Evolutionary conservation across 2,329 filamentous ascomycete species (phyloP).

Genomic region (Teratosphaeria destructans): DNA sequence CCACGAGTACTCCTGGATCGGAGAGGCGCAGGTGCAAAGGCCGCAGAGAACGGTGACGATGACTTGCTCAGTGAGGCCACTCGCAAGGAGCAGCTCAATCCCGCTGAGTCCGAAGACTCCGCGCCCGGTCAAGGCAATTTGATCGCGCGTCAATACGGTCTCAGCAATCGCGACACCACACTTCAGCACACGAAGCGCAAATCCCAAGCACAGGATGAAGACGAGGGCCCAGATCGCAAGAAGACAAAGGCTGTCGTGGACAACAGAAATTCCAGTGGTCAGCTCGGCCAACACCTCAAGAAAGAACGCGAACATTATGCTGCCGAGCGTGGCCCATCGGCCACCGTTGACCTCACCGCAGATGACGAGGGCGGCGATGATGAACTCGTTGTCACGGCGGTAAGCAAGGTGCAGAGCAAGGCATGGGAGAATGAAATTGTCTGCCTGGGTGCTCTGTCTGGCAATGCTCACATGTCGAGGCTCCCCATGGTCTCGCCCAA

Average conservation of each 20-base stretch:
- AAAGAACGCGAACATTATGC: conserved; percentile 43
- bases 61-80: not conserved
- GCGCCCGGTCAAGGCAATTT: conserved; percentile 45
- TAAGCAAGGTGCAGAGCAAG: conserved; percentile 1
- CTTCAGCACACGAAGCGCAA: conserved; percentile 55
- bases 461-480: conserved; percentile 12
- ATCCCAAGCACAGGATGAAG: conserved; percentile 27
- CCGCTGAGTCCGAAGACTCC: not conserved
- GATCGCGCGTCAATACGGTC: conserved; percentile 66
- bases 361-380: conserved; percentile 27
- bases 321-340: conserved; percentile 15
- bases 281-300: conserved; percentile 57
- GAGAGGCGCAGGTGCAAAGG: conserved; percentile 7
- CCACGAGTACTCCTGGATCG: conserved; percentile 15
- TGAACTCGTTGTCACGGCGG: conserved; percentile 8
- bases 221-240: conserved; percentile 24
- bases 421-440: conserved; percentile 13
- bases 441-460: conserved; percentile 16
- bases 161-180: conserved; percentile 53
- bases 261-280: conserved; percentile 41
- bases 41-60: not conserved
- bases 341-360: conserved; percentile 41
- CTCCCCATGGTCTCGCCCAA: conserved; percentile 11
- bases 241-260: conserved; percentile 36
- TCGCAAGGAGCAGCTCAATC: not conserved